phyloP scores from a whole-genome alignment of 495 filamentous ascomycete species.

The Penicillium cosmopolitanum region DNA sequence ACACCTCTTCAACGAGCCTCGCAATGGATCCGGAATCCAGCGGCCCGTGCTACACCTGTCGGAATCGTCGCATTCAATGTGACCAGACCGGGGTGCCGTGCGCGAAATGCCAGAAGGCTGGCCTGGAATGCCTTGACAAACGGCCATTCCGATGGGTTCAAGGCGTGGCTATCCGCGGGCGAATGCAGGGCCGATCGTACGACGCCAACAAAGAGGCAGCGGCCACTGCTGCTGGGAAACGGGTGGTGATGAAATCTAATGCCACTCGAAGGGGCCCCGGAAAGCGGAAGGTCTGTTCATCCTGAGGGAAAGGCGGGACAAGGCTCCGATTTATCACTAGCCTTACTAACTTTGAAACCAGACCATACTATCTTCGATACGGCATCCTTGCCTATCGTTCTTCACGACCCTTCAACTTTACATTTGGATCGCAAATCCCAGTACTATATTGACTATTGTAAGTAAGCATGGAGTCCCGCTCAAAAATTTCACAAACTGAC shows the following conservation, averaged over 20 bases:
- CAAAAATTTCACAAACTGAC: not conserved
- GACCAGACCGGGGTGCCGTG: slow-evolving; percentile 42
- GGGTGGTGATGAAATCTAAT: not conserved
- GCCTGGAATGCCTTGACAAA: slow-evolving; percentile 56
- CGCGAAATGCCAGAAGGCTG: slow-evolving; percentile 46
- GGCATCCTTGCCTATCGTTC: slow-evolving; percentile 10
- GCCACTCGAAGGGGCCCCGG: not conserved
- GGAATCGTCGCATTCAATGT: slow-evolving; percentile 57
- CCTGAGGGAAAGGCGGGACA: not conserved
- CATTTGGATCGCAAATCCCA: slow-evolving; percentile 38
- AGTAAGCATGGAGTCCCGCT: slow-evolving; percentile 29
- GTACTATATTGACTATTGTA: slow-evolving; percentile 57
- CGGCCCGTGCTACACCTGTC: slow-evolving; percentile 53
- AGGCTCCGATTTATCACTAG: not conserved
- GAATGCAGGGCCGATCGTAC: slow-evolving; percentile 32
- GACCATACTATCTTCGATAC: not conserved
- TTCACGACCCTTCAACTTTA: slow-evolving; percentile 43
- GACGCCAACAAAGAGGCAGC: slow-evolving; percentile 13
- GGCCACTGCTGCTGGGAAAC: not conserved
- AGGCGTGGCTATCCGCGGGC: slow-evolving; percentile 49
- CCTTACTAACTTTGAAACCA: slow-evolving; percentile 1
- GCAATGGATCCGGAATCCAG: slow-evolving; percentile 17
- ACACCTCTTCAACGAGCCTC: not conserved
- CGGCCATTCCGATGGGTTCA: slow-evolving; percentile 50
- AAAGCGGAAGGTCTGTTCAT: not conserved